Percentiles rank a stretch among this genome's conserved stretches.
phyloP scores from a whole-genome alignment of 768 basidiomycete species.

The Scleroderma citrinum region DNA sequence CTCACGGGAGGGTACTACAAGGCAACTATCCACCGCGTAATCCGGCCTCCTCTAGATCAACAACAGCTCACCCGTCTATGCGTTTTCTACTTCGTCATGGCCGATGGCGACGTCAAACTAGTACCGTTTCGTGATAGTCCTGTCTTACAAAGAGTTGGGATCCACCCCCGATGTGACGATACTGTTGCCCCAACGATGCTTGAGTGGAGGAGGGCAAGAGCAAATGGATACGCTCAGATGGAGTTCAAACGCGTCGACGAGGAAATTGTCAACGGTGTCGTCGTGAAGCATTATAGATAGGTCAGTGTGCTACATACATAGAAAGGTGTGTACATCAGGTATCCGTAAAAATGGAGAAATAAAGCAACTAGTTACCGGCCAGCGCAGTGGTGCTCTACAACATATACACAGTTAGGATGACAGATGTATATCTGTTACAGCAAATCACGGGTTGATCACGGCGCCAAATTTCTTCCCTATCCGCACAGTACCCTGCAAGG shows the following conservation, averaged over 20 bases:
- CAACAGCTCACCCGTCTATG: slow-evolving; percentile 45
- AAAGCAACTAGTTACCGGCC: no score
- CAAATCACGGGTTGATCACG: not conserved
- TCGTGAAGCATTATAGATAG: slow-evolving; percentile 54
- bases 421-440: not conserved
- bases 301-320: not conserved
- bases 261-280: slow-evolving; percentile 47
- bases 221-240: slow-evolving; percentile 45
- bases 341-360: no score
- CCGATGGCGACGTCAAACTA: slow-evolving; percentile 45
- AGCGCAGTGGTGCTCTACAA: no score
- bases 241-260: slow-evolving; percentile 46
- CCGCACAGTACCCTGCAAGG: slow-evolving; percentile 60
- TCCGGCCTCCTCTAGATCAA: slow-evolving; percentile 54
- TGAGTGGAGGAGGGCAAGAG: slow-evolving; percentile 47
- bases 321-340: no score
- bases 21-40: slow-evolving; percentile 56
- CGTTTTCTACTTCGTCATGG: slow-evolving; percentile 51
- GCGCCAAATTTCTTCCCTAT: slow-evolving; percentile 48
- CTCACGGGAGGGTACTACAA: slow-evolving; percentile 56
- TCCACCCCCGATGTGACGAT: slow-evolving; percentile 33
- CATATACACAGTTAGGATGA: no score
- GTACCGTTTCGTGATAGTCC: slow-evolving; percentile 42
- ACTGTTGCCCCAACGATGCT: slow-evolving; percentile 45
- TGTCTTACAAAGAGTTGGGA: slow-evolving; percentile 41